Percentiles rank a stretch among this genome's conserved stretches.
Conservation (phyloP, 805 yeast genomes). For the Zygotorulaspora danielsina region DNA sequence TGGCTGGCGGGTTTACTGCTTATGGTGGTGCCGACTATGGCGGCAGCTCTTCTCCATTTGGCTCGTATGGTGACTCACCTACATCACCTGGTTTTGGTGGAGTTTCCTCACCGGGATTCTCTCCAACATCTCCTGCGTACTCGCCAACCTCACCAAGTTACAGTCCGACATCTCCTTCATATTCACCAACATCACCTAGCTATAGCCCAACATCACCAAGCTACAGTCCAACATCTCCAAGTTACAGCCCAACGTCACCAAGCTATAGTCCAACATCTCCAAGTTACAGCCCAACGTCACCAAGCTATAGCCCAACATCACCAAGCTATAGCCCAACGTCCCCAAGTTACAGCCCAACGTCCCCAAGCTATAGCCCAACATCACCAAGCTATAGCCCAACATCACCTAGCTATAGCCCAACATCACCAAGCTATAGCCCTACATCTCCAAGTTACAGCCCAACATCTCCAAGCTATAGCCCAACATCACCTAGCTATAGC, state of each 20-base stretch:
- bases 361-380: constrained; percentile 57
- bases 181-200: constrained; percentile 71
- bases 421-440: constrained; percentile 50
- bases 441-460: constrained; percentile 66
- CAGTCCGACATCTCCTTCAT: constrained; percentile 74
- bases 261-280: constrained; percentile 62
- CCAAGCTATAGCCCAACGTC: constrained; percentile 76
- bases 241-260: constrained; percentile 75
- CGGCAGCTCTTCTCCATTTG: constrained; percentile 51
- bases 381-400: constrained; percentile 56
- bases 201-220: constrained; percentile 71
- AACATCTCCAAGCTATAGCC: constrained; percentile 58
- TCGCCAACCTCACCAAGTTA: constrained; percentile 80
- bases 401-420: constrained; percentile 52
- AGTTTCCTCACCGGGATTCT: constrained; percentile 64
- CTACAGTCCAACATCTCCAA: constrained; percentile 76
- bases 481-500: constrained; percentile 54
- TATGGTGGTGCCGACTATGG: constrained; percentile 75
- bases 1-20: constrained; percentile 80
- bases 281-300: constrained; percentile 65
- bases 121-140: constrained; percentile 73
- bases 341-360: constrained; percentile 55
- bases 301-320: constrained; percentile 63
- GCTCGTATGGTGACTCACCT: constrained; percentile 49
- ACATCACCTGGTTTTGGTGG: constrained; percentile 54